These are phyloP conservation scores for Ogataea pignaliae DNA, from an alignment of 805 yeast species.

Conservation along the genomic window DNA sequence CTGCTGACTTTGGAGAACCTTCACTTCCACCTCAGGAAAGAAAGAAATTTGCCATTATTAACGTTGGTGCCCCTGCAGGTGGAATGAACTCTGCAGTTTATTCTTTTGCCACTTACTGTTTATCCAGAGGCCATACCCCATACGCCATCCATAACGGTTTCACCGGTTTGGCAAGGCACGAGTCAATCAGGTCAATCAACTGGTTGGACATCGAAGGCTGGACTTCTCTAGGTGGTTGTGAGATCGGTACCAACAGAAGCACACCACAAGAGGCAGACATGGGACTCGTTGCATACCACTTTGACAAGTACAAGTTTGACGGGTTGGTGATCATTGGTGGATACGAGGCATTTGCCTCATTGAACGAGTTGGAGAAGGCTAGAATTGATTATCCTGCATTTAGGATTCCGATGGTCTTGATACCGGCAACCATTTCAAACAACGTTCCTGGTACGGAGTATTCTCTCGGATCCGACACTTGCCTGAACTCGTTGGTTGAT, in stretches of 20 bases:
- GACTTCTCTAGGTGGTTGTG: constrained; percentile 91
- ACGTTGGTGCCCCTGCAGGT: constrained; percentile 97
- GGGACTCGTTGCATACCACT: constrained; percentile 88
- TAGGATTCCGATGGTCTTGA: constrained; percentile 87
- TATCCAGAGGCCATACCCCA: constrained; percentile 88
- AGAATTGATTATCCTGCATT: constrained; percentile 81
- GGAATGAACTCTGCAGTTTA: constrained; percentile 91
- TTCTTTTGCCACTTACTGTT: constrained; percentile 85
- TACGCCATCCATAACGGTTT: constrained; percentile 91
- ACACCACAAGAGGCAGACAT: constrained; percentile 75
- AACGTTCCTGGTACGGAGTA: constrained; percentile 99
- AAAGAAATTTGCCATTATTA: constrained; percentile 76
- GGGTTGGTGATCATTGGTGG: constrained; percentile 94
- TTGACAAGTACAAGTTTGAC: constrained; percentile 83
- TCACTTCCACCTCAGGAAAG: constrained; percentile 55
- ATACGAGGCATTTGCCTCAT: constrained; percentile 89
- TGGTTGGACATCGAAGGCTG: constrained; percentile 90
- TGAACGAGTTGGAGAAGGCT: constrained; percentile 76
- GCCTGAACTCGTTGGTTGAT: constrained; percentile 82
- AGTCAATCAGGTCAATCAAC: constrained; percentile 63
- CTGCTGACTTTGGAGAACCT: constrained; percentile 60
- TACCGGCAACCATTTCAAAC: constrained; percentile 95
- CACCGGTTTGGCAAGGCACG: constrained; percentile 87
- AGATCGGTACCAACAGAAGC: constrained; percentile 91
- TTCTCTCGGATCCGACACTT: constrained; percentile 93